Conservation (phyloP, 768 basidiomycete species). For the Leccinum truebloodii region DNA sequence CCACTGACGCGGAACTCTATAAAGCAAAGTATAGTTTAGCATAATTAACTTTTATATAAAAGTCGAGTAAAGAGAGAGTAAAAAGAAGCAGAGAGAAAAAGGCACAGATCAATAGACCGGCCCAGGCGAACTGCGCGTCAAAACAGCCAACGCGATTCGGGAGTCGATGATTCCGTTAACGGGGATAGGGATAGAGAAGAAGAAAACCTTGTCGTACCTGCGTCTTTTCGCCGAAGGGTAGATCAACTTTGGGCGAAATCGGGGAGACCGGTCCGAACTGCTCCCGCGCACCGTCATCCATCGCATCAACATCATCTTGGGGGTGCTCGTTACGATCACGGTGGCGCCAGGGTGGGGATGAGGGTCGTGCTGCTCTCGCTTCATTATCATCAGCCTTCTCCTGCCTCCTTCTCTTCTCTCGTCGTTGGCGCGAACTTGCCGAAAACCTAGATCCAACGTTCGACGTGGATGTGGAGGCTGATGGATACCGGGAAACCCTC, state of each 20-base stretch:
- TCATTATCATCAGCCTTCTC: not conserved
- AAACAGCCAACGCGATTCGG: not conserved
- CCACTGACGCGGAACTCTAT: slow-evolving; percentile 28
- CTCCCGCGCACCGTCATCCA: slow-evolving; percentile 1
- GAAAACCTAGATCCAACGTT: slow-evolving; percentile 2
- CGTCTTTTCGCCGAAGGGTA: slow-evolving; percentile 31
- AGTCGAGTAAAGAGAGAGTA: not conserved
- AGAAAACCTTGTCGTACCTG: slow-evolving; percentile 28
- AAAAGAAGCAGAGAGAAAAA: slow-evolving; percentile 2
- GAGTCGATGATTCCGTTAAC: slow-evolving; percentile 19
- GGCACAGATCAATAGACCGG: slow-evolving; percentile 19
- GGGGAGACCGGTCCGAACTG: slow-evolving; percentile 21
- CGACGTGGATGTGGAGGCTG: not conserved
- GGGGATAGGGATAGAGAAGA: not conserved
- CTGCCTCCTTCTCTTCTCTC: not conserved
- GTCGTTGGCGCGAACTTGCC: slow-evolving; percentile 7
- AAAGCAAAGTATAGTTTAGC: not conserved
- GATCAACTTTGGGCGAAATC: slow-evolving; percentile 10
- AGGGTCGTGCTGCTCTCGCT: not conserved
- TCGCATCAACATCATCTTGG: not conserved
- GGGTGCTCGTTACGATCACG: not conserved
- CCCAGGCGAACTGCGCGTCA: slow-evolving; percentile 7
- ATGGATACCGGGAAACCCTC: not conserved
- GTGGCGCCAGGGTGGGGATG: not conserved
- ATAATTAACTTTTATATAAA: not conserved